Percentiles rank a stretch among this genome's conserved stretches.
phyloP scores from a whole-genome alignment of 75 land plant species.

The Azolla pinnata region DNA sequence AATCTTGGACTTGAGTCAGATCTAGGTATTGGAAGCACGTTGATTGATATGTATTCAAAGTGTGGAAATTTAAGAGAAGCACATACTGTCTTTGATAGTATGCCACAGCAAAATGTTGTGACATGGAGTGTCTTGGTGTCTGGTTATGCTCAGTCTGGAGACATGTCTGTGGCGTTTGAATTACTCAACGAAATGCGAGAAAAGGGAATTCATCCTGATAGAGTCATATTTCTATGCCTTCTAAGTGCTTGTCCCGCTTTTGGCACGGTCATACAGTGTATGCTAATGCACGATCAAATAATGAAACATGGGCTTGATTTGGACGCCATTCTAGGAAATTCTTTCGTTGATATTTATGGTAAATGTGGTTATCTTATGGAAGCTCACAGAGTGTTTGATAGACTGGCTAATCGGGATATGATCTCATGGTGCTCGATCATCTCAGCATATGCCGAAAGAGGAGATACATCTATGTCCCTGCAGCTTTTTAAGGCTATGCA shows the following conservation, averaged over 20 bases:
- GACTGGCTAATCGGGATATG: slow-evolving; percentile 29
- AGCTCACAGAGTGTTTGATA: slow-evolving; percentile 41
- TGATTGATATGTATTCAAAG: slow-evolving; percentile 11
- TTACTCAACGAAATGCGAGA: slow-evolving; percentile 38
- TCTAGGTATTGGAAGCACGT: slow-evolving; percentile 4
- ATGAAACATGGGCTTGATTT: slow-evolving; percentile 30
- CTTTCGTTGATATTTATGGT: slow-evolving; percentile 56
- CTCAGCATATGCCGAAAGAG: slow-evolving; percentile 40
- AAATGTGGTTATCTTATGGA: slow-evolving; percentile 33
- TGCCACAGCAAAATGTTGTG: slow-evolving; percentile 21
- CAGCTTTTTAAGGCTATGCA: slow-evolving; percentile 37
- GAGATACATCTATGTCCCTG: slow-evolving; percentile 24
- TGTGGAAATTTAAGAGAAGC: slow-evolving; percentile 3
- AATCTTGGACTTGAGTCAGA: slow-evolving; percentile 6
- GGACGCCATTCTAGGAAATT: slow-evolving; percentile 48
- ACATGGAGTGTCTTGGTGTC: slow-evolving; percentile 58
- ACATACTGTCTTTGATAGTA: slow-evolving; percentile 6
- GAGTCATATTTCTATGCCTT: slow-evolving; percentile 35
- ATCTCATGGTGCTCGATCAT: slow-evolving; percentile 59
- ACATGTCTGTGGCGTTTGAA: slow-evolving; percentile 15
- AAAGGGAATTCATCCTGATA: slow-evolving; percentile 27
- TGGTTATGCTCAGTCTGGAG: slow-evolving; percentile 26
- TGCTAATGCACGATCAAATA: slow-evolving; percentile 41
- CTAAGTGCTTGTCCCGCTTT: slow-evolving; percentile 48
- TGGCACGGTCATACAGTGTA: slow-evolving; percentile 43